These are phyloP conservation scores for Citrus unshiu DNA, from an alignment of 345 rosid species.

Conservation along the genomic window DNA sequence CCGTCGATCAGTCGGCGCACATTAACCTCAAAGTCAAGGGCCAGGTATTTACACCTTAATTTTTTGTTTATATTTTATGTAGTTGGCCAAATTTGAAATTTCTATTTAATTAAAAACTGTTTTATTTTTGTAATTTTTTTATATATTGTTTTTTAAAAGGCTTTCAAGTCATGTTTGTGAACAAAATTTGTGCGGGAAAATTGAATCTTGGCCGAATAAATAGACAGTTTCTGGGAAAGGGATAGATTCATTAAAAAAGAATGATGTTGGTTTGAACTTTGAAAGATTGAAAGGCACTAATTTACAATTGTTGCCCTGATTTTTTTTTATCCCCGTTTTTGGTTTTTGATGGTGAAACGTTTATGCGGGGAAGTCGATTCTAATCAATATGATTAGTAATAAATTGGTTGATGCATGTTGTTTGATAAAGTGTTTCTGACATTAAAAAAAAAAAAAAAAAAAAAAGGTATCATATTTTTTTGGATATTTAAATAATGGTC, in stretches of 20 bases:
- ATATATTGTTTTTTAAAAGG: no score
- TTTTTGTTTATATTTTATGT: no score
- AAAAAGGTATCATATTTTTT: not conserved
- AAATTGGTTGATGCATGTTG: not conserved
- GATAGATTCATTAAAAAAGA: not conserved
- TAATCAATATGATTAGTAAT: not conserved
- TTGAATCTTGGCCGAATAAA: not conserved
- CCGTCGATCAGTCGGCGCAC: conserved; percentile 46
- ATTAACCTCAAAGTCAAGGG: conserved; percentile 81
- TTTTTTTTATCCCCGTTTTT: no score
- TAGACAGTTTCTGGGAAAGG: not conserved
- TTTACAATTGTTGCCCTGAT: no score
- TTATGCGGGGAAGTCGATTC: not conserved
- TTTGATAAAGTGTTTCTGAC: not conserved
- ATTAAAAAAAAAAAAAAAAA: no score
- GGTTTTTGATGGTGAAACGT: not conserved
- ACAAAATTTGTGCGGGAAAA: not conserved
- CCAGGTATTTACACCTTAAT: conserved; percentile 35
- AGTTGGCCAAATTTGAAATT: not conserved
- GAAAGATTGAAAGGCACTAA: not conserved
- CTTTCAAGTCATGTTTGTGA: not conserved
- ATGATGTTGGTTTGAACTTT: not conserved
- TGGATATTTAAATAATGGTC: not conserved
- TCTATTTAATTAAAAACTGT: not conserved
- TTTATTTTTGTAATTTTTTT: not conserved